phyloP scores from a whole-genome alignment of 2,329 filamentous ascomycete genomes.

The Sarocladiaceae sp. region DNA sequence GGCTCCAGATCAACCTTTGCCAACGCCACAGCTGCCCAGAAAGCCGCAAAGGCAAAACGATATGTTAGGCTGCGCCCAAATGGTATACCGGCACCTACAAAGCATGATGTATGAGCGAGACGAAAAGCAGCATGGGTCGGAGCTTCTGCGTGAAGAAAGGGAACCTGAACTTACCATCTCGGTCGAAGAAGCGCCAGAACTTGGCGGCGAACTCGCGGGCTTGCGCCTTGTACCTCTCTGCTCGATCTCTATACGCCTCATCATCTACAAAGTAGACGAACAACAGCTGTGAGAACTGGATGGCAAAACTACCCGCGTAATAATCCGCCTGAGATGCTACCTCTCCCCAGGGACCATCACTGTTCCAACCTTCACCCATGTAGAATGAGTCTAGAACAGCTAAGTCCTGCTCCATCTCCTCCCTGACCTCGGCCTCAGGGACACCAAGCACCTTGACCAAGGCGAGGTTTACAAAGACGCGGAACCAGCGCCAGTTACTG shows the following conservation, averaged over 20 bases:
- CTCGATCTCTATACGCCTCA: no score
- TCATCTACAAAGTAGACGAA: no score
- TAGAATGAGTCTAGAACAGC: slow-evolving; percentile 41
- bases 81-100: slow-evolving; percentile 46
- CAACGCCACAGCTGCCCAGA: slow-evolving; percentile 41
- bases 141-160: no score
- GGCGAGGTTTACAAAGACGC: slow-evolving; percentile 44
- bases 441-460: slow-evolving; percentile 36
- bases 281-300: no score
- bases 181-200: no score
- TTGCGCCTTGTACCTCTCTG: no score
- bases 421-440: slow-evolving; percentile 23
- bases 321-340: no score
- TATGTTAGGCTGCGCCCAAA: slow-evolving; percentile 49
- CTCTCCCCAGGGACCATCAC: slow-evolving; percentile 43
- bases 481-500: slow-evolving; percentile 51
- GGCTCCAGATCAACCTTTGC: slow-evolving; percentile 35
- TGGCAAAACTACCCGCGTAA: no score
- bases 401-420: slow-evolving; percentile 35
- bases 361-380: slow-evolving; percentile 40
- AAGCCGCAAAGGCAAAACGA: slow-evolving; percentile 44
- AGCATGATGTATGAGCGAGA: no score
- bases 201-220: no score
- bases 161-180: no score
- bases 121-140: no score